A percentile compares a stretch with the other conserved stretches of the same genome.
phyloP scores from a whole-genome alignment of 208 protist genomes.

The Leishmania tarentolae region DNA sequence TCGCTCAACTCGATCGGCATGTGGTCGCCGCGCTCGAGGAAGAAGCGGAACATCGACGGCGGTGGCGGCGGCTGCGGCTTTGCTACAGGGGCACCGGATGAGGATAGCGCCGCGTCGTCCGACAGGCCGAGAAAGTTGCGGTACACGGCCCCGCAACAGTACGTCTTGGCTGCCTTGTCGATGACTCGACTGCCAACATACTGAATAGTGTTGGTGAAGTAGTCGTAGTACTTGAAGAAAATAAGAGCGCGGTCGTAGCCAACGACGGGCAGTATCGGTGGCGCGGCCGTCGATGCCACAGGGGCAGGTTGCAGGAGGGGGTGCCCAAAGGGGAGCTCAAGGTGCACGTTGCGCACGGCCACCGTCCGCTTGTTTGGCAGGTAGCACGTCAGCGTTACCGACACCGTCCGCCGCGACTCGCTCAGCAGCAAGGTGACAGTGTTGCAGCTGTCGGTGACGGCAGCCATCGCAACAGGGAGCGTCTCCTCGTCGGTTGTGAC shows the following conservation, averaged over 20 bases:
- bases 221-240: conserved; percentile 86
- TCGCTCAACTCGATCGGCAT: conserved; percentile 33
- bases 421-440: conserved; percentile 20
- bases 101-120: neutral
- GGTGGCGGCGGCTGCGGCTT: conserved; percentile 9
- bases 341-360: conserved; percentile 33
- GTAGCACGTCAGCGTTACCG: conserved; percentile 17
- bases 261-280: conserved; percentile 32
- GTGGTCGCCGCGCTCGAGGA: conserved; percentile 38
- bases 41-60: conserved; percentile 37
- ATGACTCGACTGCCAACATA: conserved; percentile 66
- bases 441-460: conserved; percentile 18
- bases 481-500: conserved; percentile 22
- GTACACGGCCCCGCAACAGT: conserved; percentile 44
- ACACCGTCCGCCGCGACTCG: conserved; percentile 21
- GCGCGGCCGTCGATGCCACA: neutral
- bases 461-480: conserved; percentile 17
- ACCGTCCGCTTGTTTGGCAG: conserved; percentile 15
- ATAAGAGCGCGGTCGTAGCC: conserved; percentile 51
- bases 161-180: conserved; percentile 41
- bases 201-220: conserved; percentile 45
- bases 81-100: neutral
- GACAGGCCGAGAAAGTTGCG: conserved; percentile 36
- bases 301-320: conserved; percentile 9
- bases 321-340: conserved; percentile 27